phyloP scores from a whole-genome alignment of 495 filamentous ascomycete species.

The Amniculicola lignicola region DNA sequence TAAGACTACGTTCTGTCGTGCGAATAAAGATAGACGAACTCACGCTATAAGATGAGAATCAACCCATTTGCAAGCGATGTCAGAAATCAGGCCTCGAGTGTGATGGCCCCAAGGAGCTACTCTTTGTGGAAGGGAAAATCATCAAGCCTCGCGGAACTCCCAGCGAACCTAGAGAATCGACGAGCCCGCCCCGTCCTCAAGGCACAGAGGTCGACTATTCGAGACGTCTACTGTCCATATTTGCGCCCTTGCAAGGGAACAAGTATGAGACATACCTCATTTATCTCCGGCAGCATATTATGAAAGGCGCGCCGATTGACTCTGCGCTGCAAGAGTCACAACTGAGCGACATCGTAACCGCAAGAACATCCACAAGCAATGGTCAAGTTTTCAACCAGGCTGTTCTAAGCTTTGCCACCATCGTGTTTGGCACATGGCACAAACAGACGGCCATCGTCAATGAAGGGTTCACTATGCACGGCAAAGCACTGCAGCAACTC shows the following conservation, averaged over 20 bases:
- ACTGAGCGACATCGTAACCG: not conserved
- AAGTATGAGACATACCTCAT: constrained; percentile 11
- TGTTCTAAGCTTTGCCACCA: constrained; percentile 10
- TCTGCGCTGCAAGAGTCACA: not conserved
- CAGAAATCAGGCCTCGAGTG: constrained; percentile 1
- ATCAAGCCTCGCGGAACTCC: not conserved
- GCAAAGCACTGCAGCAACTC: constrained; percentile 10
- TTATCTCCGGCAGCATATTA: not conserved
- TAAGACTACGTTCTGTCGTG: not conserved
- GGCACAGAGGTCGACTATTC: not conserved
- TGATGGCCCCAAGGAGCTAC: constrained; percentile 5
- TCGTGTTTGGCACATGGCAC: constrained; percentile 11
- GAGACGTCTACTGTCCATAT: not conserved
- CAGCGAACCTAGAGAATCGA: not conserved
- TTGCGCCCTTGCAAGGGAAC: not conserved
- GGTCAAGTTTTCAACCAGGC: not conserved
- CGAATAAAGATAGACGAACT: not conserved
- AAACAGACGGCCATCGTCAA: not conserved
- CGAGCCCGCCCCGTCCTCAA: not conserved
- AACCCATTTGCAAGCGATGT: constrained; percentile 9
- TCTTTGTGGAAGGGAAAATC: constrained; percentile 4
- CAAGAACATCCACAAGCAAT: not conserved
- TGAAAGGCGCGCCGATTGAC: not conserved
- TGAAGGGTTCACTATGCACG: constrained; percentile 9
- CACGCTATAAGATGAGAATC: constrained; percentile 1